Conservation (phyloP, 169 alveolate genomes). For the Cryptosporidium parvum region DNA sequence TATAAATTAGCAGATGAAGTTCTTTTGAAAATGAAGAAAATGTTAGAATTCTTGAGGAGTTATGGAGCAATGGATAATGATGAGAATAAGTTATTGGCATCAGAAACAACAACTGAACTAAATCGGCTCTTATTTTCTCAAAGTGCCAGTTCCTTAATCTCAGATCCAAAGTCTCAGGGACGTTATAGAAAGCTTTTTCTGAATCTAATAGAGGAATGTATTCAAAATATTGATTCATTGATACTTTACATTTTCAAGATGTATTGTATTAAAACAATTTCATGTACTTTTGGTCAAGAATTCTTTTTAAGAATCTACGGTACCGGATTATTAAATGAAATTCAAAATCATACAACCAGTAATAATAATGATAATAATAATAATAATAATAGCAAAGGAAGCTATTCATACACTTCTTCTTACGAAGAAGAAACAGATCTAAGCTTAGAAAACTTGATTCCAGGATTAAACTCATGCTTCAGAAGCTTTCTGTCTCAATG, state of each 20-base stretch:
- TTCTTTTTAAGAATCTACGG: slow-evolving; percentile 36
- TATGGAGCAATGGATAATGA: slow-evolving; percentile 73
- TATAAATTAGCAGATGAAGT: slow-evolving; percentile 1
- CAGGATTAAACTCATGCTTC: slow-evolving; percentile 10
- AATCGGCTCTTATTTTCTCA: slow-evolving; percentile 20
- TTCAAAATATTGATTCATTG: slow-evolving; percentile 26
- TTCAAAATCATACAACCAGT: neutral
- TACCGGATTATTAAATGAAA: slow-evolving; percentile 1
- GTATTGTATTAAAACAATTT: slow-evolving; percentile 7
- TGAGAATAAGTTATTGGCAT: slow-evolving; percentile 52
- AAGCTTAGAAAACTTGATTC: slow-evolving; percentile 28
- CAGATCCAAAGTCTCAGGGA: neutral
- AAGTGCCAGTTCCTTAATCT: neutral
- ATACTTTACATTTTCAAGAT: slow-evolving; percentile 11
- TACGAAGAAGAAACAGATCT: neutral
- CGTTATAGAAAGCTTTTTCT: slow-evolving; percentile 10
- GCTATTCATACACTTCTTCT: slow-evolving; percentile 9
- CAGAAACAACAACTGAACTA: slow-evolving; percentile 3
- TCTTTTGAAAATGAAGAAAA: slow-evolving; percentile 17
- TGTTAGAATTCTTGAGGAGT: slow-evolving; percentile 34
- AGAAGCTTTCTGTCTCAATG: slow-evolving; percentile 22
- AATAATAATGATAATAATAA: neutral
- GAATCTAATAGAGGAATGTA: slow-evolving; percentile 44
- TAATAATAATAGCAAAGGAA: neutral
- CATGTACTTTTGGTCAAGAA: slow-evolving; percentile 25